Evolutionary conservation across 768 basidiomycete species (phyloP).

Genomic region (Collybia sp.): DNA sequence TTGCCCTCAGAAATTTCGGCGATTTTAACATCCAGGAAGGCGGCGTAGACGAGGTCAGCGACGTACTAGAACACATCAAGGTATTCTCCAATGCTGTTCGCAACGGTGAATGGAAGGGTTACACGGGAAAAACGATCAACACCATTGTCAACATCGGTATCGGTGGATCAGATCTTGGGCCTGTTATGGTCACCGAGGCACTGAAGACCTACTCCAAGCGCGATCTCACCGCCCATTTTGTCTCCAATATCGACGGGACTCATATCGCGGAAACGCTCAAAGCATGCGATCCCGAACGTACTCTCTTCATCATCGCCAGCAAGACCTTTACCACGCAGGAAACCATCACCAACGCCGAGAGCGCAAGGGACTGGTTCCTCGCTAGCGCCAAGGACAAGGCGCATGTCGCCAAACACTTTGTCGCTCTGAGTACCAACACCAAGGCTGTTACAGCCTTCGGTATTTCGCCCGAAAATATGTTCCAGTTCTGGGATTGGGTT

Average conservation of each 20-base stretch:
- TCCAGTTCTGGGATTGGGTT: constrained; percentile 99
- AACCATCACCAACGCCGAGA: constrained; percentile 98
- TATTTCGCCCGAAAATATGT: constrained; percentile 91
- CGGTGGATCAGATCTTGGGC: constrained; percentile 96
- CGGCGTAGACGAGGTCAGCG: constrained; percentile 78
- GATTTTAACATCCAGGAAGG: constrained; percentile 77
- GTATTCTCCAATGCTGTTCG: constrained; percentile 83
- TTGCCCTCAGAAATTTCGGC: constrained; percentile 81
- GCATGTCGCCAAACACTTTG: constrained; percentile 98
- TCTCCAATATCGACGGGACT: constrained; percentile 98
- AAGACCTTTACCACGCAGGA: constrained; percentile 99
- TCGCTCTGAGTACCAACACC: constrained; percentile 96
- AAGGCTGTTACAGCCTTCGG: constrained; percentile 91
- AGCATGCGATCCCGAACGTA: constrained; percentile 82
- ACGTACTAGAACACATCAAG: constrained; percentile 88
- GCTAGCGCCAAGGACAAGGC: constrained; percentile 73
- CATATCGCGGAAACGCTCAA: constrained; percentile 88
- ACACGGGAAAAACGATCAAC: constrained; percentile 92
- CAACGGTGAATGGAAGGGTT: constrained; percentile 91
- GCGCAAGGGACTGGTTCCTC: constrained; percentile 94
- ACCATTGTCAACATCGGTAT: constrained; percentile 99
- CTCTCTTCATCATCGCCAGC: constrained; percentile 96
- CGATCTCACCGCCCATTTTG: constrained; percentile 83
- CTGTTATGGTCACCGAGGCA: constrained; percentile 99
- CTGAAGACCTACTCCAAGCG: constrained; percentile 91